These are phyloP conservation scores for Arthroderma sp. DNA, from an alignment of 2,329 filamentous ascomycete species.

Conservation along the genomic window DNA sequence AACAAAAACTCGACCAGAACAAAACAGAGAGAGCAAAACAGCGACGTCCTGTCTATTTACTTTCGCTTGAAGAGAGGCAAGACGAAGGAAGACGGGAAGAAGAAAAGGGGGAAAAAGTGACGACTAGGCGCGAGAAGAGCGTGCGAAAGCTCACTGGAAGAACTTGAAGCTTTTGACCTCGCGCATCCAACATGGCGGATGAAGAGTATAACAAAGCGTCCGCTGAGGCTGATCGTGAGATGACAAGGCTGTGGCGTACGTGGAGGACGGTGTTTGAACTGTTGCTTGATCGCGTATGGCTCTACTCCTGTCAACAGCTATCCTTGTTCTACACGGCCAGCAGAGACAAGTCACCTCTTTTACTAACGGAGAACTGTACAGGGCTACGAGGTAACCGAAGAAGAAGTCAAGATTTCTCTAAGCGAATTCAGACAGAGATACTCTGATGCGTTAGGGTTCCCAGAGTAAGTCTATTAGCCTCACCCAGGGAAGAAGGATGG, in stretches of 20 bases:
- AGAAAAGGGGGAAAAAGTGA: too few species aligned
- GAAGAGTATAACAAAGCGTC: constrained; percentile 27
- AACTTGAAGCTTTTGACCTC: too few species aligned
- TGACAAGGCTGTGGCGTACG: constrained; percentile 75
- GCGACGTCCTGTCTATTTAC: too few species aligned
- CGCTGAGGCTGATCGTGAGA: constrained; percentile 31
- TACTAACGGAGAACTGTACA: constrained; percentile 29
- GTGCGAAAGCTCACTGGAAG: too few species aligned
- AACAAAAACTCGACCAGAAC: too few species aligned
- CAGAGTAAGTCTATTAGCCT: constrained; percentile 53
- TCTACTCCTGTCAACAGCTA: neutral
- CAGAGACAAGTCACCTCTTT: neutral
- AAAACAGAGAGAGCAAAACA: too few species aligned
- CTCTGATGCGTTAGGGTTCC: constrained; percentile 57
- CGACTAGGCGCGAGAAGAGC: too few species aligned
- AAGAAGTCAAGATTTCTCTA: constrained; percentile 76
- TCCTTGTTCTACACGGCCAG: neutral
- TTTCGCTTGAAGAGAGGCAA: too few species aligned
- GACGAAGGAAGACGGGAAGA: too few species aligned
- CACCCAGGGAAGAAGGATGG: neutral
- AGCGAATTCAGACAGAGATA: constrained; percentile 67
- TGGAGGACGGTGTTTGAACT: constrained; percentile 92
- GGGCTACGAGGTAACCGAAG: constrained; percentile 87
- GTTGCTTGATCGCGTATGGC: constrained; percentile 71
- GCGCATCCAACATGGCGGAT: constrained; percentile 24